Evolutionary conservation across 108 stramenopile genomes (phyloP).

Genomic region (Discostella pseudostelligera): DNA sequence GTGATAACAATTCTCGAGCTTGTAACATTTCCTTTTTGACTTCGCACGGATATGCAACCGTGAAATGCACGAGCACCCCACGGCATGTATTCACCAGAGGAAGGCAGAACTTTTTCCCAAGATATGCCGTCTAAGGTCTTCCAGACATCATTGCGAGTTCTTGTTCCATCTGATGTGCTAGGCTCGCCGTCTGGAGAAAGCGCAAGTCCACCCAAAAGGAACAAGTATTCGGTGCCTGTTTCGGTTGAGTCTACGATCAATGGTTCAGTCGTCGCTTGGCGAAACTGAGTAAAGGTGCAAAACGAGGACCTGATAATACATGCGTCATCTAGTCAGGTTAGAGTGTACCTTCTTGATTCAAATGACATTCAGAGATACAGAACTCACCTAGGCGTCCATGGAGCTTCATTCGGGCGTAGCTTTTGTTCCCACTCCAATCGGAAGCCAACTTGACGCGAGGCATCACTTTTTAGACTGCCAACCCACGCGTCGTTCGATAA

Average conservation of each 20-base stretch:
- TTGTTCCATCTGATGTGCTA: slow-evolving; percentile 43
- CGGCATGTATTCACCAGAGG: slow-evolving; percentile 34
- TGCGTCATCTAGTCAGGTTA: neutral
- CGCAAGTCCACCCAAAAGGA: slow-evolving; percentile 58
- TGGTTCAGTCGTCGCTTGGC: neutral
- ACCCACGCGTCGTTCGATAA: slow-evolving; percentile 76
- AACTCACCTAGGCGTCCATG: slow-evolving; percentile 38
- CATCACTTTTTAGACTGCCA: slow-evolving; percentile 35
- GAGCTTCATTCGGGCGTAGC: slow-evolving; percentile 20
- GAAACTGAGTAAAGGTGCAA: slow-evolving; percentile 35
- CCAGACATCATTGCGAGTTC: slow-evolving; percentile 65
- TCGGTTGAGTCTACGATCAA: slow-evolving; percentile 4
- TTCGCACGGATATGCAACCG: slow-evolving; percentile 43
- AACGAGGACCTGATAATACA: neutral
- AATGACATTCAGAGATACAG: neutral
- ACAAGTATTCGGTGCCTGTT: slow-evolving; percentile 21
- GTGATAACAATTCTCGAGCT: slow-evolving; percentile 49
- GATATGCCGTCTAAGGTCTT: slow-evolving; percentile 48
- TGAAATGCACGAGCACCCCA: slow-evolving; percentile 60
- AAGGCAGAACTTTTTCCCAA: slow-evolving; percentile 47
- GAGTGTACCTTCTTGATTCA: neutral
- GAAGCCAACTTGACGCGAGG: slow-evolving; percentile 22
- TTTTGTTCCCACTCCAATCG: slow-evolving; percentile 27
- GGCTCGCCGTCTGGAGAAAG: slow-evolving; percentile 43
- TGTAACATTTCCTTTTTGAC: slow-evolving; percentile 20